phyloP scores from a whole-genome alignment of 2,329 filamentous ascomycete species.

The Blastomyces gilchristii region DNA sequence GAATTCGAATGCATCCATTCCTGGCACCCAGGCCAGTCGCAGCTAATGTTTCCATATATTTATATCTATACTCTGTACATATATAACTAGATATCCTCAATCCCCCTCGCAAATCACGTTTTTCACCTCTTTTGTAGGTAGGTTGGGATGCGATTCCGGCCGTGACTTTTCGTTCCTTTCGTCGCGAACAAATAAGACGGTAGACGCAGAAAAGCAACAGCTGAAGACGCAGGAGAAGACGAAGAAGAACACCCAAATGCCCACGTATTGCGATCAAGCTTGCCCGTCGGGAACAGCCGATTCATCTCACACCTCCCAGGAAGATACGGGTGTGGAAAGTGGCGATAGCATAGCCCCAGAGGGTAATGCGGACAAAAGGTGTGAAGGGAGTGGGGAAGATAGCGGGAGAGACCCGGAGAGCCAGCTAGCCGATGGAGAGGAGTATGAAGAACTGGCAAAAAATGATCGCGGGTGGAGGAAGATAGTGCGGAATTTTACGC shows the following conservation, averaged over 20 bases:
- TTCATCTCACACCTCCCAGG: background rate
- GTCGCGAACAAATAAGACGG: background rate
- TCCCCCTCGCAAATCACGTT: background rate
- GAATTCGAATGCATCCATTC: background rate
- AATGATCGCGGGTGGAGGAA: slow-evolving; percentile 17
- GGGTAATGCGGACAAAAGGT: background rate
- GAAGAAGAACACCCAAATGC: background rate
- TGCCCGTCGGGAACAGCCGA: background rate
- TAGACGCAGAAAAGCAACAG: background rate
- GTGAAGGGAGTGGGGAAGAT: background rate
- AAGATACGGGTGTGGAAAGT: background rate
- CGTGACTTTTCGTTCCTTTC: background rate
- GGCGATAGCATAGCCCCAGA: background rate
- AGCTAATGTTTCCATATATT: background rate
- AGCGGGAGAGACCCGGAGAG: background rate
- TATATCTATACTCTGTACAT: background rate
- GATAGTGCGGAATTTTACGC: slow-evolving; percentile 20
- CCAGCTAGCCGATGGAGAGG: background rate
- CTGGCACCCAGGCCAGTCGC: background rate
- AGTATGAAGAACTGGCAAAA: slow-evolving; percentile 11
- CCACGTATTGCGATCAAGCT: background rate
- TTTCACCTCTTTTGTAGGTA: background rate
- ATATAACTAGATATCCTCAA: background rate
- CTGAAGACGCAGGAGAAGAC: background rate
- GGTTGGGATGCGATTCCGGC: background rate